These are phyloP conservation scores for Trichoderma harzianum DNA, from an alignment of 2,329 filamentous ascomycete genomes.

Conservation along the genomic window DNA sequence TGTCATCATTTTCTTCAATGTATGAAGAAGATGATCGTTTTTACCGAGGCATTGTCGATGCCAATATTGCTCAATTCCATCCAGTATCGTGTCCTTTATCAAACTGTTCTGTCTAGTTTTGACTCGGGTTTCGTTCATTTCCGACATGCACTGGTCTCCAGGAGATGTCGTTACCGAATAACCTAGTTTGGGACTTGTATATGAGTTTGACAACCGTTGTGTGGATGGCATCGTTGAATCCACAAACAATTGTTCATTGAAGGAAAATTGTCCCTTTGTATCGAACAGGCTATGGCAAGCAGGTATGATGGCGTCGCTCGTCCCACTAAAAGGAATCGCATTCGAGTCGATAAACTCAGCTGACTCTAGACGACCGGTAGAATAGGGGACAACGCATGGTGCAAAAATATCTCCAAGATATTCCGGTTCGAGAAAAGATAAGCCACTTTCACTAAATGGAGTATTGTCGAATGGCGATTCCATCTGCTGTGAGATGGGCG, in stretches of 20 bases:
- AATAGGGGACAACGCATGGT: not conserved
- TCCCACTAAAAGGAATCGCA: not conserved
- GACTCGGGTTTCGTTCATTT: not conserved
- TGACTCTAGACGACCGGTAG: not conserved
- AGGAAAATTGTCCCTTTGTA: not conserved
- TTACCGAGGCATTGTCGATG: not conserved
- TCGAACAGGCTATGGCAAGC: not conserved
- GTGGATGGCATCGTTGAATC: not conserved
- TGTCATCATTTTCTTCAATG: not conserved
- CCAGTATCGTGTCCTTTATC: not conserved
- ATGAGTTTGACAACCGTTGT: not conserved
- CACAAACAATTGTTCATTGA: not conserved
- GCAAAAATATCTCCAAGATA: not conserved
- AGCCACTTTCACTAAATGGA: not conserved
- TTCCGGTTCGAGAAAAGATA: not conserved
- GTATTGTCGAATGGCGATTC: not conserved
- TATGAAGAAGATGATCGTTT: not conserved
- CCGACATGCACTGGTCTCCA: not conserved
- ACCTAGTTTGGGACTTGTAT: not conserved
- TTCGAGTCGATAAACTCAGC: not conserved
- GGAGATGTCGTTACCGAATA: not conserved
- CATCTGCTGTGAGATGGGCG: not conserved
- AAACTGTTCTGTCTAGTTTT: not conserved
- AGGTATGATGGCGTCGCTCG: not conserved
- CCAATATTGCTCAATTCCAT: not conserved